phyloP scores from a whole-genome alignment of 352 stramenopile genomes.

The Globisporangium takayamanum region DNA sequence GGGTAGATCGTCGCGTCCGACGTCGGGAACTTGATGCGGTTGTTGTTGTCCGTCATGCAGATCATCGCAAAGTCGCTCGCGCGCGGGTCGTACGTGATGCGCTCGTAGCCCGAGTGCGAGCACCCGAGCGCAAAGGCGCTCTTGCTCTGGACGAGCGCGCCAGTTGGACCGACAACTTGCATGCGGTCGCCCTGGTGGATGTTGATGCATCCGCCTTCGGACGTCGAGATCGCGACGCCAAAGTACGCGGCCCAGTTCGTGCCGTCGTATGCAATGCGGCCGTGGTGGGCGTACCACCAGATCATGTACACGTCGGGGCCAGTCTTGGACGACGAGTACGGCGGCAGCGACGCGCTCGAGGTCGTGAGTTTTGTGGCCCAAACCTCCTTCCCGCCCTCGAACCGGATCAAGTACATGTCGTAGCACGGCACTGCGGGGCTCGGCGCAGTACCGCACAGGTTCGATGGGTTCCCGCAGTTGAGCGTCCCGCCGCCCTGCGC shows the following conservation, averaged over 20 bases:
- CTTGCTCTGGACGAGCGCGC: constrained; percentile 26
- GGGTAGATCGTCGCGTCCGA: constrained; percentile 50
- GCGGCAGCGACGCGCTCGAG: constrained; percentile 39
- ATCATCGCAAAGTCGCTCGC: constrained; percentile 38
- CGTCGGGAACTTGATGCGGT: constrained; percentile 63
- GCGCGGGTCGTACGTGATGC: constrained; percentile 46
- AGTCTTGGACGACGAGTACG: constrained; percentile 41
- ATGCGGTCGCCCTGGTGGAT: constrained; percentile 67
- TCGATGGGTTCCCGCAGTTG: constrained; percentile 50
- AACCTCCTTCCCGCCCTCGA: constrained; percentile 37
- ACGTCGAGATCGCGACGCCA: constrained; percentile 46
- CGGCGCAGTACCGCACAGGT: constrained; percentile 37
- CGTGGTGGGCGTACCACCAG: constrained; percentile 66
- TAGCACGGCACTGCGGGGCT: constrained; percentile 38
- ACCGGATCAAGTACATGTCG: constrained; percentile 57
- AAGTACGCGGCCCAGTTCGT: constrained; percentile 65
- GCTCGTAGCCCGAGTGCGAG: constrained; percentile 57
- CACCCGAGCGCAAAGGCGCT: constrained; percentile 54
- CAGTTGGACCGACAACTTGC: constrained; percentile 45
- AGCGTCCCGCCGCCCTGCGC: constrained; percentile 45
- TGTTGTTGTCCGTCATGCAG: constrained; percentile 67
- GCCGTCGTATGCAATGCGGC: constrained; percentile 47
- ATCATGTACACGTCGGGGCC: constrained; percentile 55
- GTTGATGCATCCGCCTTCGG: constrained; percentile 53
- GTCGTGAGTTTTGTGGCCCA: constrained; percentile 55